Percentiles rank a stretch among this genome's conserved stretches.
phyloP scores from a whole-genome alignment of 2,329 filamentous ascomycete species.

The Paraphaeosphaeria minitans region DNA sequence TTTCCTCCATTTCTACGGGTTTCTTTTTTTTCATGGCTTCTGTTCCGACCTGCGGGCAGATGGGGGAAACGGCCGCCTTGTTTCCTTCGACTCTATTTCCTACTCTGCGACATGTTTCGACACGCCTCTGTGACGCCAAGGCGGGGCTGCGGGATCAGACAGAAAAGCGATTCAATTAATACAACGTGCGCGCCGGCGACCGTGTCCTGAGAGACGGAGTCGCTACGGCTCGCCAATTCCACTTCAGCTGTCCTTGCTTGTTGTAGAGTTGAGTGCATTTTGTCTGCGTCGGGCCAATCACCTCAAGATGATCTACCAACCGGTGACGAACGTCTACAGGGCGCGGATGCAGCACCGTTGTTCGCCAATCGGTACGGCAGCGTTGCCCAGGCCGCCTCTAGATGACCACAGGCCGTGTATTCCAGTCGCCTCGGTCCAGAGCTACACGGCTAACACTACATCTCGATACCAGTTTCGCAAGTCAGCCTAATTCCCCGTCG shows the following conservation, averaged over 20 bases:
- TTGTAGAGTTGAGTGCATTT: constrained; percentile 15
- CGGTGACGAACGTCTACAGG: constrained; percentile 26
- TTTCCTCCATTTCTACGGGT: constrained; percentile 14
- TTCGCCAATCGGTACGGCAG: constrained; percentile 29
- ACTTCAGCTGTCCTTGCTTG: constrained; percentile 13
- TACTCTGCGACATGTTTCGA: constrained; percentile 18
- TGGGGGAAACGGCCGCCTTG: constrained; percentile 20
- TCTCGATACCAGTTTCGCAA: constrained; percentile 20
- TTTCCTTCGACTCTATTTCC: constrained; percentile 13
- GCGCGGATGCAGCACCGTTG: constrained; percentile 43
- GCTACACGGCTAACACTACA: constrained; percentile 19
- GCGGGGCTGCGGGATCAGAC: constrained; percentile 35
- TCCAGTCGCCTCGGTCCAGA: constrained; percentile 8
- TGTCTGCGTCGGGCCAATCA: constrained; percentile 34
- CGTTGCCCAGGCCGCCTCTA: constrained; percentile 16
- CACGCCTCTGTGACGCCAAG: constrained; percentile 28
- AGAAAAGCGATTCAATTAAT: constrained; percentile 46
- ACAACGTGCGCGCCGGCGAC: constrained; percentile 30
- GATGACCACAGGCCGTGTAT: constrained; percentile 18
- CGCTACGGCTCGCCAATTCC: constrained; percentile 27
- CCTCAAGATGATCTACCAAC: constrained; percentile 40
- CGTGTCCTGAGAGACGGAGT: constrained; percentile 26
- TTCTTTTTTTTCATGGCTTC: constrained; percentile 17
- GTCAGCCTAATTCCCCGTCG: constrained; percentile 24
- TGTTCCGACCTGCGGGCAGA: constrained; percentile 19